Percentiles rank a stretch among this genome's conserved stretches.
These are phyloP conservation scores for Triadica sebifera DNA, from an alignment of 345 rosid species.

Conservation along the genomic window DNA sequence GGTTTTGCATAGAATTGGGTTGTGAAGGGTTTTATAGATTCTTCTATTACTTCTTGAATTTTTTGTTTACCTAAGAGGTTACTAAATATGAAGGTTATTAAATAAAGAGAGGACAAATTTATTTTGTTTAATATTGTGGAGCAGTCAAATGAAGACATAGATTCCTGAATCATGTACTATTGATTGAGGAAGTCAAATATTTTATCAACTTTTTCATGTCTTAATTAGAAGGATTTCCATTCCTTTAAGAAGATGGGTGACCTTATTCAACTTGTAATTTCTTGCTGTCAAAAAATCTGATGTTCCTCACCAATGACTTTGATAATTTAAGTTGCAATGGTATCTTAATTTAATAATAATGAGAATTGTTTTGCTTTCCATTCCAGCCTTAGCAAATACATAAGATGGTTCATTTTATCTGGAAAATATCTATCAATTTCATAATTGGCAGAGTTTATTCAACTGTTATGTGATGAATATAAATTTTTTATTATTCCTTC, in stretches of 20 bases:
- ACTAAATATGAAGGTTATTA: not conserved
- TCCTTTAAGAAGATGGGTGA: not conserved
- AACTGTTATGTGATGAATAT: not conserved
- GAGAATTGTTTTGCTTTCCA: not conserved
- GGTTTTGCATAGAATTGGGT: not conserved
- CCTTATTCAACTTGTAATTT: not conserved
- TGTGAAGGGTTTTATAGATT: not conserved
- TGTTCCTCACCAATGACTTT: too few species aligned
- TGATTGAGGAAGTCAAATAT: not conserved
- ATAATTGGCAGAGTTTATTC: too few species aligned
- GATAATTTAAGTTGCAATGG: too few species aligned
- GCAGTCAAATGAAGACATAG: not conserved
- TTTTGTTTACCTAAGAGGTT: not conserved
- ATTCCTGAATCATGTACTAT: not conserved
- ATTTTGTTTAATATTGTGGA: not conserved
- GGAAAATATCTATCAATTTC: not conserved
- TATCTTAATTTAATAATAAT: not conserved
- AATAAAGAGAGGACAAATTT: not conserved
- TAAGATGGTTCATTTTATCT: not conserved
- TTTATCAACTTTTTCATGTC: not conserved
- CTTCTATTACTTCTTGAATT: not conserved
- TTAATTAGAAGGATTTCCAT: not conserved
- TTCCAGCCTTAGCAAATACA: not conserved
- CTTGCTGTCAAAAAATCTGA: not conserved
- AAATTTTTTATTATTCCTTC: not conserved